A percentile compares a stretch with the other conserved stretches of the same genome.
phyloP scores from a whole-genome alignment of 306 rosid genomes.

The Hippophae gyantsensis region DNA sequence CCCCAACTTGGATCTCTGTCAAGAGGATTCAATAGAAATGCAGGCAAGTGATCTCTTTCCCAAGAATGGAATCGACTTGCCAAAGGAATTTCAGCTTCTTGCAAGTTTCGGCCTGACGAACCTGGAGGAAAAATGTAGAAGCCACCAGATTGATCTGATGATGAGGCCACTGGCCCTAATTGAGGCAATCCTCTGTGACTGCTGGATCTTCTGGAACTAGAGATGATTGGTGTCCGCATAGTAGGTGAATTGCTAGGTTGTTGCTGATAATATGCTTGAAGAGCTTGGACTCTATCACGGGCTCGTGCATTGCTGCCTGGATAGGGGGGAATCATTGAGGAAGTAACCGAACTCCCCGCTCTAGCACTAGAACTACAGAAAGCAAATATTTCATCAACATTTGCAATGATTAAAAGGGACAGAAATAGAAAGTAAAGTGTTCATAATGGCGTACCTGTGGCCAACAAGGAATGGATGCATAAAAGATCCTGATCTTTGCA shows the following conservation, averaged over 20 bases:
- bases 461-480: conserved; percentile 71
- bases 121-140: conserved; percentile 63
- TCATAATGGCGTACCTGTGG: conserved; percentile 52
- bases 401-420: not conserved
- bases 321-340: conserved; percentile 88
- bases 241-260: conserved; percentile 55
- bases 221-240: conserved; percentile 48
- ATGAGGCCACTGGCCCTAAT: conserved; percentile 44
- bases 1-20: conserved; percentile 81
- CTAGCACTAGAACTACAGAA: conserved; percentile 67
- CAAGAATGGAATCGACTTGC: conserved; percentile 51
- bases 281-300: conserved; percentile 90
- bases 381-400: conserved; percentile 1
- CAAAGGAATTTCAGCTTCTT: conserved; percentile 55
- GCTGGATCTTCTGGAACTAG: conserved; percentile 59
- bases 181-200: conserved; percentile 57
- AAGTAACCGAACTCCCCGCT: conserved; percentile 72
- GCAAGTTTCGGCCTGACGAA: conserved; percentile 63
- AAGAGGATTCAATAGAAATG: conserved; percentile 45
- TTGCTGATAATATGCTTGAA: conserved; percentile 90
- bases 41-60: conserved; percentile 73
- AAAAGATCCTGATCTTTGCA: conserved; percentile 61
- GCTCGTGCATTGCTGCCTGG: conserved; percentile 93
- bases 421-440: not conserved
- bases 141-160: conserved; percentile 58